A percentile compares a stretch with the other conserved stretches of the same genome.
Evolutionary conservation across 2,329 filamentous ascomycete species (phyloP).

Genomic region (Colletotrichum agaves): DNA sequence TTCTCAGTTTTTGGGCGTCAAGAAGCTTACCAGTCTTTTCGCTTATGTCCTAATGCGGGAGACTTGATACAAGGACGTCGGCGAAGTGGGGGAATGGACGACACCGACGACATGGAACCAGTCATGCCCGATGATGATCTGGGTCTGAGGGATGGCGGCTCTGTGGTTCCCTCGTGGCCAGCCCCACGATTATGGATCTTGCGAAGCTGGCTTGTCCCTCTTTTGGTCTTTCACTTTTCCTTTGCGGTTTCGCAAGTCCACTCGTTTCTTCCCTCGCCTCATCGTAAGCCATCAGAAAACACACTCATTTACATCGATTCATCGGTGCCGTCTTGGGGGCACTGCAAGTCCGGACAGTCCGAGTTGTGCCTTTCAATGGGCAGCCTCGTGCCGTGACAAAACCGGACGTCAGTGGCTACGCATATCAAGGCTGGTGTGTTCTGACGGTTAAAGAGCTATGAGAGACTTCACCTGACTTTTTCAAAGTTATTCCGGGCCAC

Average conservation of each 20-base stretch:
- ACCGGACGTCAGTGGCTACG: not conserved
- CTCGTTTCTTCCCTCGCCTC: not conserved
- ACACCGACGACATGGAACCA: not conserved
- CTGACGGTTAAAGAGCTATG: not conserved
- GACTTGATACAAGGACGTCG: not conserved
- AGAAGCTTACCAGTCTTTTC: too few relatives aligned
- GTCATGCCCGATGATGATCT: not conserved
- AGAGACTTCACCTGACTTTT: not conserved
- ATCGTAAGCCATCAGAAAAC: not conserved
- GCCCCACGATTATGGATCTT: not conserved
- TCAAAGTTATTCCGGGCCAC: constrained; percentile 47
- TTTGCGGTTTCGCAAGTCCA: not conserved
- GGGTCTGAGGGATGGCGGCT: not conserved
- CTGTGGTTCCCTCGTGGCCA: not conserved
- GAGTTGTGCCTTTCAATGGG: constrained; percentile 10
- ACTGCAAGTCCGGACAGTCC: not conserved
- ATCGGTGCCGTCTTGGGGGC: not conserved
- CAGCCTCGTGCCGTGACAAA: not conserved
- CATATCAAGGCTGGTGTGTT: constrained; percentile 21
- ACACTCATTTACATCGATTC: not conserved
- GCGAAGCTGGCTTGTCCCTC: not conserved
- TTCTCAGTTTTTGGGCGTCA: too few relatives aligned
- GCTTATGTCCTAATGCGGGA: too few relatives aligned
- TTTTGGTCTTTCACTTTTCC: not conserved
- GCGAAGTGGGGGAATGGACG: too few relatives aligned